These are phyloP conservation scores for Chiua sp. DNA, from an alignment of 1,284 basidiomycete species.

Conservation along the genomic window DNA sequence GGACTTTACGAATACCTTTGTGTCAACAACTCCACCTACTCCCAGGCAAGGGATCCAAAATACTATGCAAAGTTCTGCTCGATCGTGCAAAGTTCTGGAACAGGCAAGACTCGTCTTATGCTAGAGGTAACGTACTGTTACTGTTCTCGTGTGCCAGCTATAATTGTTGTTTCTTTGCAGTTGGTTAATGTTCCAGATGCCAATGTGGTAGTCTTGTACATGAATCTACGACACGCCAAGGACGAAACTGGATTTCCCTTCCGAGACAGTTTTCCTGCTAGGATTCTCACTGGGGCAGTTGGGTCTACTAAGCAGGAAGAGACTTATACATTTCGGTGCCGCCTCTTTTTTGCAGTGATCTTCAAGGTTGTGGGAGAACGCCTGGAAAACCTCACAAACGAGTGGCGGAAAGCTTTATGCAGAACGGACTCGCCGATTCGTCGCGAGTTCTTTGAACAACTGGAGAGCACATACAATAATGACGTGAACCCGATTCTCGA, in stretches of 20 bases:
- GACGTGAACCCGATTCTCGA: not conserved
- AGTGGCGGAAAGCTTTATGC: not conserved
- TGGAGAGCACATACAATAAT: not conserved
- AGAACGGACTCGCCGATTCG: not conserved
- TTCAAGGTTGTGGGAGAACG: not conserved
- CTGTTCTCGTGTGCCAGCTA: not conserved
- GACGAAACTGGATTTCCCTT: not conserved
- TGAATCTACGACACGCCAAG: not conserved
- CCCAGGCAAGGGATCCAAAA: no score
- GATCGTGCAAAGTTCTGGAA: not conserved
- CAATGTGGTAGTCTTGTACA: not conserved
- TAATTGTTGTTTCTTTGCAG: not conserved
- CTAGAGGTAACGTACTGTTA: not conserved
- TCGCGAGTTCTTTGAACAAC: not conserved
- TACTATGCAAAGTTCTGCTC: not conserved
- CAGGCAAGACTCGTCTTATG: not conserved
- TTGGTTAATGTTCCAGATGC: not conserved
- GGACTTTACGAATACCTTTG: not conserved
- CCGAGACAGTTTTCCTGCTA: not conserved
- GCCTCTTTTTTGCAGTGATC: not conserved
- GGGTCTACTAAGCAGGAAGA: not conserved
- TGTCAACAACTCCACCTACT: no score
- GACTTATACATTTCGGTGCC: not conserved
- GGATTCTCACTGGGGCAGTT: not conserved
- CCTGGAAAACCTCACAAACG: not conserved